Conservation (phyloP, 306 rosid species). For the Quillaja saponaria region DNA sequence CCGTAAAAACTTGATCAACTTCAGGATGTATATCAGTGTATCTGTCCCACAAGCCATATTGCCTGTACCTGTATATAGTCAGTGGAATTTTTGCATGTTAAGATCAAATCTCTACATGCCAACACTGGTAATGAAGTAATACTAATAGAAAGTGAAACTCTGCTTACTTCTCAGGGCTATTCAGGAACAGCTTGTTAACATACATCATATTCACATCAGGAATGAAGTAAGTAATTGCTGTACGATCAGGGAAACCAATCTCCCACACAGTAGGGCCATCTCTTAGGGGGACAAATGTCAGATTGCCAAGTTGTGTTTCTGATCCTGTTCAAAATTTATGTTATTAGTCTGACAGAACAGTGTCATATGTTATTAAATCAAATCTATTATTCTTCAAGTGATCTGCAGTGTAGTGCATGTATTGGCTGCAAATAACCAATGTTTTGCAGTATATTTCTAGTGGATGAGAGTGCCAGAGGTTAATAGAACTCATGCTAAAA, state of each 20-base stretch:
- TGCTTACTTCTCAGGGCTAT: slow-evolving; percentile 49
- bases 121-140: background rate
- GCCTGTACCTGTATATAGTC: slow-evolving; percentile 37
- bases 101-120: background rate
- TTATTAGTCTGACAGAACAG: background rate
- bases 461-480: no score
- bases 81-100: background rate
- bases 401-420: no score
- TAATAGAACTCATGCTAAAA: no score
- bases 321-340: slow-evolving; percentile 22
- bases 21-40: slow-evolving; percentile 41
- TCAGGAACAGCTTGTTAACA: slow-evolving; percentile 44
- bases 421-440: no score
- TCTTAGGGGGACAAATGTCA: slow-evolving; percentile 41
- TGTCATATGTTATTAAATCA: no score
- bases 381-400: no score
- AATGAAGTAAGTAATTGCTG: slow-evolving; percentile 41
- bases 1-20: slow-evolving; percentile 37
- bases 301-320: slow-evolving; percentile 33
- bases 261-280: slow-evolving; percentile 55
- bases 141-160: background rate
- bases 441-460: no score
- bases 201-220: slow-evolving; percentile 52
- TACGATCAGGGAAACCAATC: slow-evolving; percentile 49
- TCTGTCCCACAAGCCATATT: slow-evolving; percentile 55